Base-by-base conservation (phyloP, 805 yeast genomes). In the Candida parachauliodes region DNA sequence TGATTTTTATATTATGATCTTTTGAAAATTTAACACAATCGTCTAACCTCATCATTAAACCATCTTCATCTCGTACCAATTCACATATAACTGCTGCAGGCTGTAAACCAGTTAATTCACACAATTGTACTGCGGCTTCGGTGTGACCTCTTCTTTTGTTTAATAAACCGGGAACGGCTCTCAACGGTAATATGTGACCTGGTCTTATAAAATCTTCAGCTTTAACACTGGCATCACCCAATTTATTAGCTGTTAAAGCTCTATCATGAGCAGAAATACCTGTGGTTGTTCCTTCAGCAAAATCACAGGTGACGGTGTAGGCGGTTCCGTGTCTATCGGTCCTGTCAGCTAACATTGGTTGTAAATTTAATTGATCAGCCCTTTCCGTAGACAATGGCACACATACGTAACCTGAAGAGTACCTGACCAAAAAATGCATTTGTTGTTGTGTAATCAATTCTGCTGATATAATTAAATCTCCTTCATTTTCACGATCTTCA, bases 241-340 rank as follows among this genome's bases (percentile, higher is more conserved):
- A 71, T 42, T 70, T 70, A 26, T 70, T 62, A 26, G 86, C 85
- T 1, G 98, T 93, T 48, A 84, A 63, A 0, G 95, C 91, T 52
- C 99, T 74, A 60, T 93, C 99, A 51, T 81, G 82, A 8, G 98
- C 97, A 18, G 95, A 83, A 35, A 93, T 93, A 9, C 99, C 99
- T 0, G 99, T 93, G 9, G 98, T 88, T 25, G 98, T 89, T 24
- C 95, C 96, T 40, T 83, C 83, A 24, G 76, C 79, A 45, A 67
- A 79, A 57, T 93, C 99, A 37, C 86, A 86, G 1, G 97, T 88
- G 34, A 93, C 79, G 1, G 98, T 93, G 63, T 93, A 93, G 2
- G 98, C 98, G 1, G 99, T 93, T 8, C 95, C 95, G 50, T 93
- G 97, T 57, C 95, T 79, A 57, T 93, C 98, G 5, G 68, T 59